These are phyloP conservation scores for Talaromyces adpressus DNA, from an alignment of 495 filamentous ascomycete genomes.

Conservation along the genomic window DNA sequence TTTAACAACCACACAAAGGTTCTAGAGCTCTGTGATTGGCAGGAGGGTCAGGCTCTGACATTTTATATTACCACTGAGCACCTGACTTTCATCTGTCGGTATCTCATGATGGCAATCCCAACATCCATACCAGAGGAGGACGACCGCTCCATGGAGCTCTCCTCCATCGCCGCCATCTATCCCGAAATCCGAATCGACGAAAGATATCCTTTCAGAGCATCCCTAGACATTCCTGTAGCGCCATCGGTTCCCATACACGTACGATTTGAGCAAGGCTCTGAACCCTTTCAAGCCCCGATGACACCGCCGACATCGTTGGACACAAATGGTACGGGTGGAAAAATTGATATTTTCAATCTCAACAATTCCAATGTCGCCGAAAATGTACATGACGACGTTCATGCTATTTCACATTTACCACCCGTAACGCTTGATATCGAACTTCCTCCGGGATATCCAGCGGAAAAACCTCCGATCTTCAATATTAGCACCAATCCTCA, in stretches of 20 bases:
- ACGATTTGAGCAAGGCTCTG: constrained; percentile 52
- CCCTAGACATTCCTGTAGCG: constrained; percentile 65
- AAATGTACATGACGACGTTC: constrained; percentile 39
- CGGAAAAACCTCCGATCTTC: constrained; percentile 55
- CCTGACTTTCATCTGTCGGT: not conserved
- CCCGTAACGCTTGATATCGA: constrained; percentile 60
- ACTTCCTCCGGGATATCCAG: constrained; percentile 73
- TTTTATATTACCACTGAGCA: not conserved
- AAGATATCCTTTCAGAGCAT: constrained; percentile 50
- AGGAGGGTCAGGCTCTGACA: not conserved
- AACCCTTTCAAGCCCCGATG: constrained; percentile 29
- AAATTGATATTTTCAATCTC: constrained; percentile 16
- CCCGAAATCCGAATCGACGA: constrained; percentile 69
- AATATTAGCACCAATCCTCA: constrained; percentile 55
- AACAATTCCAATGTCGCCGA: constrained; percentile 12
- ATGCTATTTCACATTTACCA: constrained; percentile 68
- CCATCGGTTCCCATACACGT: constrained; percentile 63
- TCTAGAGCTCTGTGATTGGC: not conserved
- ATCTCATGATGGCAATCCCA: constrained; percentile 20
- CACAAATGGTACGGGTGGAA: constrained; percentile 16
- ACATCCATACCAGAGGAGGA: constrained; percentile 45
- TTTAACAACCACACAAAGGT: not conserved
- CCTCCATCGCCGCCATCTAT: constrained; percentile 79
- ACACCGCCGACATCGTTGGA: constrained; percentile 43
- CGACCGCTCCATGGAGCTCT: constrained; percentile 72